phyloP scores from a whole-genome alignment of 805 yeast genomes.

The Starmerella apicola region DNA sequence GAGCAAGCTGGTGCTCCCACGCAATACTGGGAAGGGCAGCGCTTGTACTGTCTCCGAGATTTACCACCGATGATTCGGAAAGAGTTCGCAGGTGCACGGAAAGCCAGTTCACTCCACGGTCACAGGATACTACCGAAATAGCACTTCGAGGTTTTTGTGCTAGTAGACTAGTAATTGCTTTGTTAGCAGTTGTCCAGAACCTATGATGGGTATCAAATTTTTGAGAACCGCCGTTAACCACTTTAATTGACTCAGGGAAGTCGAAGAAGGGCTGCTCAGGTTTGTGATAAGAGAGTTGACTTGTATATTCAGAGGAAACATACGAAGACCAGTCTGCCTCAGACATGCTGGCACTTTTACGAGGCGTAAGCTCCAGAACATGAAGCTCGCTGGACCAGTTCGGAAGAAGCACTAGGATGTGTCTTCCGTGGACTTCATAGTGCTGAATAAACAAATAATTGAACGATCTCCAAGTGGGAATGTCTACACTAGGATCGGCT shows the following conservation, averaged over 20 bases:
- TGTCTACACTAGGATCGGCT: not conserved
- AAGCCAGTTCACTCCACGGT: slow-evolving; percentile 34
- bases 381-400: slow-evolving; percentile 12
- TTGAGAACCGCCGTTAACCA: slow-evolving; percentile 40
- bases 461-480: slow-evolving; percentile 12
- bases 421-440: slow-evolving; percentile 18
- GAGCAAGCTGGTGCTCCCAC: slow-evolving; percentile 37
- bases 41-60: not conserved
- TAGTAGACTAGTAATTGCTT: slow-evolving; percentile 41
- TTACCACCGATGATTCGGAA: slow-evolving; percentile 9
- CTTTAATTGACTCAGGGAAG: slow-evolving; percentile 40
- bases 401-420: slow-evolving; percentile 10
- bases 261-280: slow-evolving; percentile 32
- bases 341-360: not conserved
- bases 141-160: slow-evolving; percentile 52
- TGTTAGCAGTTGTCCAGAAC: slow-evolving; percentile 47
- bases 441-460: slow-evolving; percentile 25
- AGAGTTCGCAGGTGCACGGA: slow-evolving; percentile 8
- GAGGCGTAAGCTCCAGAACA: slow-evolving; percentile 7
- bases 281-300: slow-evolving; percentile 8
- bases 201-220: slow-evolving; percentile 36
- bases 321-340: slow-evolving; percentile 8
- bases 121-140: slow-evolving; percentile 63
- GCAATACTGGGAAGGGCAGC: slow-evolving; percentile 16
- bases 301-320: slow-evolving; percentile 9